Conservation (phyloP, 2,329 filamentous ascomycete species). For the Xylariaceae sp. region DNA sequence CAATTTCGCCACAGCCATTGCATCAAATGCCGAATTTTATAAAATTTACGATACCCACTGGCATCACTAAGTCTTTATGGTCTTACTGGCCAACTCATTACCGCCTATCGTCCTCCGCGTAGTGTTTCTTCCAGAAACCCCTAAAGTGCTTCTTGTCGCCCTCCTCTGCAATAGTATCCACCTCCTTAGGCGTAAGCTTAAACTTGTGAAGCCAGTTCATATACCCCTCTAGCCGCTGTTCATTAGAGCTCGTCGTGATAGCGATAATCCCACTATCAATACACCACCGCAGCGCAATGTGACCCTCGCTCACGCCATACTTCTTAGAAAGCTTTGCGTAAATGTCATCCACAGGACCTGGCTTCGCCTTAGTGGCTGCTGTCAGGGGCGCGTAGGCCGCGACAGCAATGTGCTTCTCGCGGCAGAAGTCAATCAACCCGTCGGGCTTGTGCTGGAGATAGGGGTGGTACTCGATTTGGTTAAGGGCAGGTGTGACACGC, state of each 20-base stretch:
- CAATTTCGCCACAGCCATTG: no score
- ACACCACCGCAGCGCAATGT: constrained; percentile 58
- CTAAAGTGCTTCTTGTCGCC: constrained; percentile 62
- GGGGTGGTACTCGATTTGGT: constrained; percentile 81
- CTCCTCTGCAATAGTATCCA: constrained; percentile 52
- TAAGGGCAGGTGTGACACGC: constrained; percentile 63
- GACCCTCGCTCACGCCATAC: constrained; percentile 55
- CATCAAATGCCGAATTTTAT: no score
- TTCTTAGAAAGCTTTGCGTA: constrained; percentile 54
- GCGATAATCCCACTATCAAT: constrained; percentile 59
- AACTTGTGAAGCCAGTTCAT: constrained; percentile 50
- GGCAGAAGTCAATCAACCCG: constrained; percentile 56
- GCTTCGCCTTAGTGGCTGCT: constrained; percentile 40
- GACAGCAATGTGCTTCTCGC: constrained; percentile 54
- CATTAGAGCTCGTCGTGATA: constrained; percentile 59
- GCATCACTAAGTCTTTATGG: background rate
- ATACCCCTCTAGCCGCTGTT: constrained; percentile 57
- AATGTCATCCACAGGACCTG: constrained; percentile 52
- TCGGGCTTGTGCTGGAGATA: constrained; percentile 61
- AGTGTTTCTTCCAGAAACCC: constrained; percentile 56
- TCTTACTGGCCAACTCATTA: constrained; percentile 23
- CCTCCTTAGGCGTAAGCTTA: constrained; percentile 58
- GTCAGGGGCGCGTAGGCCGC: constrained; percentile 57
- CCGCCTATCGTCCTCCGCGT: constrained; percentile 49
- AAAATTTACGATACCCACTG: background rate